phyloP scores from a whole-genome alignment of 2,329 filamentous ascomycete genomes.

The Venturia pyrina region DNA sequence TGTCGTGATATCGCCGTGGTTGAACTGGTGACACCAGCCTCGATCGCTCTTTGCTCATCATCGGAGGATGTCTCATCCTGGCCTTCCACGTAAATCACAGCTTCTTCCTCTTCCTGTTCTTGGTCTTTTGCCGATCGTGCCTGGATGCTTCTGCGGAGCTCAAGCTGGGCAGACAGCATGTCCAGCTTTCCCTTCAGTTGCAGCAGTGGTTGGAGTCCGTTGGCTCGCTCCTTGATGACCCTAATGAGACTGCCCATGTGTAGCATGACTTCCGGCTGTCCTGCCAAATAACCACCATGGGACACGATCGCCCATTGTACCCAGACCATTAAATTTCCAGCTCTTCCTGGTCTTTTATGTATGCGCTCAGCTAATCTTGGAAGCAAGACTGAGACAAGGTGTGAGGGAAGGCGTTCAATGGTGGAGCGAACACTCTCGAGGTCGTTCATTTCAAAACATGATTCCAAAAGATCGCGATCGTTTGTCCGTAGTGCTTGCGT shows the following conservation, averaged over 20 bases:
- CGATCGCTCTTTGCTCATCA: conserved; percentile 34
- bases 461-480: conserved; percentile 81
- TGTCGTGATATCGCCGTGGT: conserved; percentile 17
- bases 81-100: conserved; percentile 79
- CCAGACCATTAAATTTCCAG: conserved; percentile 86
- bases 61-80: conserved; percentile 45
- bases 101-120: conserved; percentile 58
- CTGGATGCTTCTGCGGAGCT: conserved; percentile 35
- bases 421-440: conserved; percentile 71
- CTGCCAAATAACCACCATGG: conserved; percentile 83
- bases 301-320: conserved; percentile 90
- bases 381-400: conserved; percentile 68
- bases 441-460: conserved; percentile 76
- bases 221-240: conserved; percentile 78
- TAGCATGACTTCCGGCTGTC: conserved; percentile 72
- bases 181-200: conserved; percentile 92
- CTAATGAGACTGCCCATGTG: conserved; percentile 70
- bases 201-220: conserved; percentile 70
- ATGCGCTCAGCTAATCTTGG: conserved; percentile 78
- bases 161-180: conserved; percentile 84
- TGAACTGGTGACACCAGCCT: conserved; percentile 11
- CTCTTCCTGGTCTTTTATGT: conserved; percentile 76
- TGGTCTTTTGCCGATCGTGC: conserved; percentile 20
- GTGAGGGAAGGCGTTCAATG: conserved; percentile 80
- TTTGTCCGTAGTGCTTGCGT: conserved; percentile 88